Evolutionary conservation across 306 rosid genomes (phyloP).

Genomic region (Cicer judaicum): DNA sequence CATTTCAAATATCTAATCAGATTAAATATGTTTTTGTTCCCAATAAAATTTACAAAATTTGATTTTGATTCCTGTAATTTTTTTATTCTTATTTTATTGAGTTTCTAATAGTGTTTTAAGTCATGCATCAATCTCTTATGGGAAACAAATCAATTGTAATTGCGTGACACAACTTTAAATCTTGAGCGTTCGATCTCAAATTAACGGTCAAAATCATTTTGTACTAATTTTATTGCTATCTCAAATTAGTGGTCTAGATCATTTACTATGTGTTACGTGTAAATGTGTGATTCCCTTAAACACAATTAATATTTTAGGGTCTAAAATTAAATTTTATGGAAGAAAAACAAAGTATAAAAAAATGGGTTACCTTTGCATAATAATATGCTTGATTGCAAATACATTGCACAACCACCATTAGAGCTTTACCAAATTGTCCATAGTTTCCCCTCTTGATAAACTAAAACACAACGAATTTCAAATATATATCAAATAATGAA

Average conservation of each 20-base stretch:
- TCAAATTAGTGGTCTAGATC: too few species aligned
- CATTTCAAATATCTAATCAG: not conserved
- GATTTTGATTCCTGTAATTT: not conserved
- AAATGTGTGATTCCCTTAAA: too few species aligned
- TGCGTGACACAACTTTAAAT: too few species aligned
- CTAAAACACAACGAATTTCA: slow-evolving; percentile 48
- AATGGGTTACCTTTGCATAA: slow-evolving; percentile 57
- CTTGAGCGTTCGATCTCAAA: too few species aligned
- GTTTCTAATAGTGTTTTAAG: not conserved
- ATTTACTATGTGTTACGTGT: too few species aligned
- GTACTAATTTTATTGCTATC: too few species aligned
- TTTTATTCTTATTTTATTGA: too few species aligned
- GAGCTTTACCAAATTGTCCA: slow-evolving; percentile 61
- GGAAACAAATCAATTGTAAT: too few species aligned
- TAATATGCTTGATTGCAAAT: slow-evolving; percentile 59
- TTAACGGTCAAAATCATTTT: too few species aligned
- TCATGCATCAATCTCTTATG: not conserved
- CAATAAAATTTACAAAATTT: not conserved
- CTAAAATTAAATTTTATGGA: not conserved
- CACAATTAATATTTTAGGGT: too few species aligned
- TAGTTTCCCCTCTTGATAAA: slow-evolving; percentile 50
- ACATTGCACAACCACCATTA: slow-evolving; percentile 57
- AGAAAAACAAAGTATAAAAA: not conserved
- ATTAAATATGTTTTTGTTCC: not conserved
- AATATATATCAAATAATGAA: not conserved